Evolutionary conservation across 2,329 filamentous ascomycete species (phyloP), one percentile per base, ranked within the genome.

Genomic region (Colletotrichum camelliae): DNA sequence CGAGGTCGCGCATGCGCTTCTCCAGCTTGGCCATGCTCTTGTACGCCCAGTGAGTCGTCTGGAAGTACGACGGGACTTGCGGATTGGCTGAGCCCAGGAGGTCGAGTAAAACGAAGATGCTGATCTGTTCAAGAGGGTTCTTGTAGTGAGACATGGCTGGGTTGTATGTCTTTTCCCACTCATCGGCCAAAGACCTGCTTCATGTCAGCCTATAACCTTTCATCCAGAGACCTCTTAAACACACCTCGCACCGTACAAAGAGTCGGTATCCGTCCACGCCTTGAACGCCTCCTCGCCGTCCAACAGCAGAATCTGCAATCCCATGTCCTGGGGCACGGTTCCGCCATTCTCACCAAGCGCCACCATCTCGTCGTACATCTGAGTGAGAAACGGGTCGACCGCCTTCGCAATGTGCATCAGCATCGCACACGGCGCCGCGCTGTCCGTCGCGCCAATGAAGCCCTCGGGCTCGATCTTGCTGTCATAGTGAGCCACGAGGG

Each of bases 361-460:
- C 67, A 91, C 83, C 91, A 95, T 94, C 77, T 90, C 88, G 33
- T 90, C 89, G 91, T 95, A 95, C 87, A 95, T 96, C 83, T 90
- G 89, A 9, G 92, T 93, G 82, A 97, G 82, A 15, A 93, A 94
- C 10, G 86, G 87, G 81, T 97, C 95, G 31, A 97, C 88, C 75
- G 89, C 92, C 76, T 92, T 88, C 75, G 95, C 93, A 13, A 93
- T 91, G 83, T 96, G 93, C 90, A 97, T 90, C 75, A 98, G 88
- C 87, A 97, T 95, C 0, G 95, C 95, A 83, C 95, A 97, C 21
- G 95, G 95, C 12, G 92, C 95, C 1, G 95, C 95, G 78, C 94
- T 95, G 82, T 98, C 95, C 16, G 92, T 96, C 1, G 95, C 95
- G 2, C 95, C 95, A 66, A 97, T 94, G 81, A 97, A 97, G 1